These are phyloP conservation scores for Buxus sempervirens DNA, from an alignment of 164 flowering plant genomes.

Conservation along the genomic window DNA sequence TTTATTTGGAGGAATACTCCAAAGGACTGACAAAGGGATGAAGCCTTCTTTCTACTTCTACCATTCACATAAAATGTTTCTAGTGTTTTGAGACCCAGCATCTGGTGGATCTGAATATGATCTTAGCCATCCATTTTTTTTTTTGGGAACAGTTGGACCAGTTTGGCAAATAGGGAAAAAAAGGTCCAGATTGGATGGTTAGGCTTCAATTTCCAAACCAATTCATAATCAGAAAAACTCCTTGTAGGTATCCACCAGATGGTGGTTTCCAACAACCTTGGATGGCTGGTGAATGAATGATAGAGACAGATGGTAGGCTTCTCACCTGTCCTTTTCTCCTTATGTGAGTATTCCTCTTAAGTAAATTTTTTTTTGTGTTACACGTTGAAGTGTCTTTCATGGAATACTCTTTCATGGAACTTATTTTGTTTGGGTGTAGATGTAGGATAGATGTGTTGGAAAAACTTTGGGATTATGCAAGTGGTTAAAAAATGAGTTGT, in stretches of 20 bases:
- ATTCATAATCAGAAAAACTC: not conserved
- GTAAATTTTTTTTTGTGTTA: no score
- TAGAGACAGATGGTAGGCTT: not conserved
- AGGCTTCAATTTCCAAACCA: not conserved
- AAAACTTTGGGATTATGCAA: no score
- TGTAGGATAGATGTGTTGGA: no score
- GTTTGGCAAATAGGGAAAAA: not conserved
- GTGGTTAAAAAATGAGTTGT: no score
- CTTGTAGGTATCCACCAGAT: not conserved
- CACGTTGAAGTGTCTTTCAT: not conserved
- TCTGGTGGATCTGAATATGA: not conserved
- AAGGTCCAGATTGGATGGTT: not conserved
- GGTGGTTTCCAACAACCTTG: not conserved
- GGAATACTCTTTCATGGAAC: not conserved
- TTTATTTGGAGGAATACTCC: not conserved
- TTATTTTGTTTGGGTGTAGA: not conserved
- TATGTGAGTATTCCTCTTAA: not conserved
- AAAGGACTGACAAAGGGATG: not conserved
- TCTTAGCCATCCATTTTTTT: slow-evolving; percentile 2
- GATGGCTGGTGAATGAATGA: not conserved
- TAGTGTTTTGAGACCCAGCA: not conserved
- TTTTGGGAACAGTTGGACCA: not conserved
- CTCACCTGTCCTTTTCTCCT: not conserved
- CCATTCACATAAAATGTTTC: not conserved
- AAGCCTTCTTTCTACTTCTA: not conserved